Evolutionary conservation across 169 alveolate species (phyloP), one percentile per base, ranked within the genome.

Genomic region (Blepharisma undulans): DNA sequence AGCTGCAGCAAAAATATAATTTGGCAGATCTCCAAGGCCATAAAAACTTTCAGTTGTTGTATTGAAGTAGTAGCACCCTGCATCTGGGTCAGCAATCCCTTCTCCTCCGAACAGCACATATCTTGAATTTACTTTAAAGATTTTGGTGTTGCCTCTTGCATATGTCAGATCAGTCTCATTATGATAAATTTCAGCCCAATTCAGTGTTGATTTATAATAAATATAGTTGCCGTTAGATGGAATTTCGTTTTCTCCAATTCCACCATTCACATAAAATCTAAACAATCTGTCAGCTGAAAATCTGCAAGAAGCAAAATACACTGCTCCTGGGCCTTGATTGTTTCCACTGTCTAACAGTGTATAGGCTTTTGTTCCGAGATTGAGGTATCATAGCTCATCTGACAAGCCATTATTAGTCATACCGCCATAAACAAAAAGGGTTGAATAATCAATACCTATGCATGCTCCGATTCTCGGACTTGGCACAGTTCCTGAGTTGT

Each of bases 401-500:
- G 48, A 25, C 10, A 60, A 25, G 33, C 89, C 89, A 4, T n/a
- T n/a, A 4, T 34, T 10, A 4, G 32, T 32, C 3, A 32, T 30
- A 0, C 89, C 89, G 27, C 89, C 89, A 84, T 36, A 84, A n/a
- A 84, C n/a, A 2, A 22, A 6, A 86, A 86, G 3, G 1, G 5
- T 27, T 19, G 84, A 22, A 6, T 27, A 27, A 1, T 10, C 29
- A 21, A 86, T 22, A 1, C 34, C 91, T 12, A 86, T 22, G 29
- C 91, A 86, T 0, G 91, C 59, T 14, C 84, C 80, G 6, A 6
- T 86, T 4, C 76, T 72, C 18, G 82, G 84, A 29, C 84, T 60
- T 27, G 91, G 91, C 1, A 60, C 36, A 7, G 32, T 4, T n/a
- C 16, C 25, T 0, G 89, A 84, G 0, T 7, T 84, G 7, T 21